phyloP scores from a whole-genome alignment of 208 protist genomes.

The Tritrichomonas musculus region DNA sequence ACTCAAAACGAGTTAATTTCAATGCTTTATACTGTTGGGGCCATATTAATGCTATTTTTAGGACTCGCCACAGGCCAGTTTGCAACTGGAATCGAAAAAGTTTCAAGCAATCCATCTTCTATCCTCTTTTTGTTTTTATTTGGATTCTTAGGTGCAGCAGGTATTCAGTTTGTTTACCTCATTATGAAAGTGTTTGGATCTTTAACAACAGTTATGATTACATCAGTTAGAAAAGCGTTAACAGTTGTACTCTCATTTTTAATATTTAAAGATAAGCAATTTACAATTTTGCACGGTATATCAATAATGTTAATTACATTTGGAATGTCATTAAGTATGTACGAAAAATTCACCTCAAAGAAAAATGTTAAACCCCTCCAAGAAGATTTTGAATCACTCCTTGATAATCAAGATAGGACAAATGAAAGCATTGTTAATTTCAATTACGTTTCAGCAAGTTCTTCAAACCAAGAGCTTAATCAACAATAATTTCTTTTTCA shows the following conservation, averaged over 20 bases:
- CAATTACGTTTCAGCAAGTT: no score
- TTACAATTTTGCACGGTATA: neutral
- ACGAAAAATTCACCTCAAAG: neutral
- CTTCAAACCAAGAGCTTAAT: no score
- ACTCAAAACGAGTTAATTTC: neutral
- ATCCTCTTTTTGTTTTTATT: neutral
- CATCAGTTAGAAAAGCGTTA: neutral
- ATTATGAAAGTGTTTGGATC: neutral
- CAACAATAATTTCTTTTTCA: no score
- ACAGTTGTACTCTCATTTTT: neutral
- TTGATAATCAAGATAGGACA: no score
- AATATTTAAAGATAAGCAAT: neutral
- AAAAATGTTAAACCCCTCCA: no score
- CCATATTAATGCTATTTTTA: neutral
- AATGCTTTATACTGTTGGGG: neutral
- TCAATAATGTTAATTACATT: neutral
- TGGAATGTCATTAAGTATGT: neutral
- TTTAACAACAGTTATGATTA: neutral
- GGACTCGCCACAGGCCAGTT: neutral
- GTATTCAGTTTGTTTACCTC: constrained; percentile 2
- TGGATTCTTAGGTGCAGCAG: neutral
- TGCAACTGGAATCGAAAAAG: neutral
- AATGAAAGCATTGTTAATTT: no score
- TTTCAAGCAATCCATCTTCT: neutral
- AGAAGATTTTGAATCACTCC: no score